Base-by-base conservation (phyloP, 164 flowering plant species). In the Aristolochia californica region DNA sequence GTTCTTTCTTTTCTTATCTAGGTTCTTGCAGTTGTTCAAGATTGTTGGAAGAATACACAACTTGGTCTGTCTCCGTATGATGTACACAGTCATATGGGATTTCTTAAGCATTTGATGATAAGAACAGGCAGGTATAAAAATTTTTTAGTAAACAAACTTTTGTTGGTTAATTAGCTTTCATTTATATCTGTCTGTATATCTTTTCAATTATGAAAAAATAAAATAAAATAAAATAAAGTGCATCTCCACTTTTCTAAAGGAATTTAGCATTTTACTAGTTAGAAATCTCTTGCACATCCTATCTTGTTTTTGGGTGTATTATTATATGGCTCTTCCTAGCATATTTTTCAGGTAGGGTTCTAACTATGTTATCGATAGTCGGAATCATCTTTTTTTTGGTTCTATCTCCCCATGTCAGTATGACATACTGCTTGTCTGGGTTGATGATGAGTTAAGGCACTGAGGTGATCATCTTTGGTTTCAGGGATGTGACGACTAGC, bases 71-170 rank as follows among this genome's bases (percentile, higher is more conserved):
- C 95, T 55, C 91, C 99, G 21, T 89, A 83, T 68, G 62, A 85
- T 78, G 91, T 76, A 58, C 82, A 80, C 62, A 62, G 81, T 60
- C 99, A 89, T 76, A 62, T 59, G 49, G 99, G 99, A 43, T 87
- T 89, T 70, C 83, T 93, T 53, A 93, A 93, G 78, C 97, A 89
- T 78, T 72, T 93, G 27, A 78, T 89, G 81, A 74, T 93, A 45
- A 79, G 96, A 78, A 77, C 80, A 61, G 99, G 99, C 66, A 89
- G 99, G 97, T 93, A 76, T 2, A 25, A 45, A 17, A 40, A n/a
- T n/a, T n/a, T n/a, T n/a, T n/a, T n/a, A n/a, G n/a, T n/a, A n/a
- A n/a, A n/a, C n/a, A n/a, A n/a, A n/a, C n/a, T n/a, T n/a, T n/a
- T n/a, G n/a, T n/a, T n/a, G n/a, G n/a, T n/a, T n/a, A n/a, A n/a